These are phyloP conservation scores for Rhynchosporium secalis DNA, from an alignment of 2,329 filamentous ascomycete species.

Conservation along the genomic window DNA sequence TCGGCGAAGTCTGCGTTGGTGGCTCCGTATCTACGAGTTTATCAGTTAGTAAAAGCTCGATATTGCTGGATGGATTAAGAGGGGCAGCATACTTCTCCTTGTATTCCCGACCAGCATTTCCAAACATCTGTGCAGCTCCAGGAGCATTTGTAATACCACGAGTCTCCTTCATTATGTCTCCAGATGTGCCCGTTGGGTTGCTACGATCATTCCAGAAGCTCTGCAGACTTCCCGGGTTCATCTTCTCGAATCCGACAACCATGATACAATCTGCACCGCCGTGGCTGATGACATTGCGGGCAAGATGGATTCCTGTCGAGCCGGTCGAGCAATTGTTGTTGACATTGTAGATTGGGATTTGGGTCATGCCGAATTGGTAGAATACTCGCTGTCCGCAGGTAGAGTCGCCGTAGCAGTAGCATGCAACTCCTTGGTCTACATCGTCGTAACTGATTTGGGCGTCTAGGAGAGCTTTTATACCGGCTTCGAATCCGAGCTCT, in stretches of 20 bases:
- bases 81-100: slow-evolving; percentile 68
- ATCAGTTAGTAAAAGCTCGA: slow-evolving; percentile 15
- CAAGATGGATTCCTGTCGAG: slow-evolving; percentile 87
- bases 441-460: slow-evolving; percentile 96
- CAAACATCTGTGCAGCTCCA: slow-evolving; percentile 89
- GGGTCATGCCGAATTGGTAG: slow-evolving; percentile 97
- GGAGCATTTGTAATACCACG: slow-evolving; percentile 80
- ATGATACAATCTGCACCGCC: slow-evolving; percentile 85
- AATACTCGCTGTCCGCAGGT: slow-evolving; percentile 96
- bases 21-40: slow-evolving; percentile 68
- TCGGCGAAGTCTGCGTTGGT: slow-evolving; percentile 86
- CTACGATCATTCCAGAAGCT: slow-evolving; percentile 81
- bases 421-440: slow-evolving; percentile 92
- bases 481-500: slow-evolving; percentile 86
- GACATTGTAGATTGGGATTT: slow-evolving; percentile 95
- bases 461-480: slow-evolving; percentile 56
- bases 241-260: slow-evolving; percentile 97
- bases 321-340: slow-evolving; percentile 99
- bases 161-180: slow-evolving; percentile 79
- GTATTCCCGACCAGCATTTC: slow-evolving; percentile 90
- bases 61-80: too few species aligned
- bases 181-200: slow-evolving; percentile 72
- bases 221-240: slow-evolving; percentile 88
- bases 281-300: slow-evolving; percentile 72
- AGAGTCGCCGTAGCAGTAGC: slow-evolving; percentile 96